A percentile compares a stretch with the other conserved stretches of the same genome.
Evolutionary conservation across 352 stramenopile genomes (phyloP).

Genomic region (Globisporangium uncinulatum): DNA sequence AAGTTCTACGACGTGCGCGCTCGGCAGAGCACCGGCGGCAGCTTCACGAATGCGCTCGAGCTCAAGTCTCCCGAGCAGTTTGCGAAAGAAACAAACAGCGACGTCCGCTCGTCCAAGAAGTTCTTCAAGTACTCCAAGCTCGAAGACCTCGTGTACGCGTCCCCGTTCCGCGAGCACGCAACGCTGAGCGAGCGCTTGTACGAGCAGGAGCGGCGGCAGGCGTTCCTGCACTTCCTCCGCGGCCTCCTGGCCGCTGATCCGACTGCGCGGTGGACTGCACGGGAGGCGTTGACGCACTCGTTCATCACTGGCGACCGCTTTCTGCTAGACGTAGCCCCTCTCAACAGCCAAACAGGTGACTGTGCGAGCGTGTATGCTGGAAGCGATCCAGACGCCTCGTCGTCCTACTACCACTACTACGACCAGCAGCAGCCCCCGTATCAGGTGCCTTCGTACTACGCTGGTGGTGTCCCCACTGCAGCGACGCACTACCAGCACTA

Average conservation of each 20-base stretch:
- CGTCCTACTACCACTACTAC: not conserved
- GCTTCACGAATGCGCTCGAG: conserved; percentile 16
- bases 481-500: not conserved
- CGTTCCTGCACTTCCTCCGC: conserved; percentile 35
- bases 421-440: not conserved
- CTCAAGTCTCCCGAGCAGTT: conserved; percentile 36
- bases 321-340: not conserved
- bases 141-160: conserved; percentile 35
- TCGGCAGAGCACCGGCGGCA: not conserved
- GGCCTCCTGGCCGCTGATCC: conserved; percentile 29
- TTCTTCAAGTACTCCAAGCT: conserved; percentile 51
- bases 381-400: not conserved
- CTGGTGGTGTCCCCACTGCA: not conserved
- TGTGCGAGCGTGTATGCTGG: not conserved
- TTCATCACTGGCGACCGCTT: conserved; percentile 39
- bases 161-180: conserved; percentile 23
- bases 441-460: not conserved
- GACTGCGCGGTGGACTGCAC: conserved; percentile 26
- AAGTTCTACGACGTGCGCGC: conserved; percentile 38
- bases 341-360: not conserved
- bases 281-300: conserved; percentile 32
- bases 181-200: conserved; percentile 7
- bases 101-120: conserved; percentile 32
- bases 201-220: conserved; percentile 19
- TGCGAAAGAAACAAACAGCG: conserved; percentile 23